A percentile compares a stretch with the other conserved stretches of the same genome.
These are phyloP conservation scores for Solanum aculeatissimum DNA, from an alignment of 305 asterid species.

Conservation along the genomic window DNA sequence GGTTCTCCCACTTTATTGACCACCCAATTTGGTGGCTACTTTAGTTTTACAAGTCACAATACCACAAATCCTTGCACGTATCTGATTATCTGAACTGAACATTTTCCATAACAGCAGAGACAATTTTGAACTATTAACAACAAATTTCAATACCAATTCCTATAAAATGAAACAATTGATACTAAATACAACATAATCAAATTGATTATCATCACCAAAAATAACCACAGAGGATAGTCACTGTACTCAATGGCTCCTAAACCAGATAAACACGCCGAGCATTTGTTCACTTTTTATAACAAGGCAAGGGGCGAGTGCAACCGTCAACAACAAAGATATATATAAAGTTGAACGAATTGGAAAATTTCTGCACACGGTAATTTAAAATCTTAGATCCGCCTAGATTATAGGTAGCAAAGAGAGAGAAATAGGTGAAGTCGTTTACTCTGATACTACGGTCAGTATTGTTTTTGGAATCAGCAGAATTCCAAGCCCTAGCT, in stretches of 20 bases:
- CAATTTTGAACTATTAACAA: background rate
- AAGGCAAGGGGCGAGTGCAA: background rate
- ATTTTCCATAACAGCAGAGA: background rate
- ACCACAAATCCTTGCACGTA: background rate
- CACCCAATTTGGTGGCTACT: background rate
- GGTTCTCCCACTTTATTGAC: background rate
- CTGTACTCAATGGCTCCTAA: background rate
- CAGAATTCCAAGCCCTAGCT: slow-evolving; percentile 61
- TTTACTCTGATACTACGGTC: slow-evolving; percentile 41
- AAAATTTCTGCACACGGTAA: background rate
- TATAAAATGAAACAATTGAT: background rate
- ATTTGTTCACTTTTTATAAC: background rate
- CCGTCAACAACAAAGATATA: background rate
- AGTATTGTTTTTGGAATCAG: slow-evolving; percentile 38
- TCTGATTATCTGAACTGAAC: background rate
- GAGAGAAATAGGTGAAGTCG: background rate
- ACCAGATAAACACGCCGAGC: background rate
- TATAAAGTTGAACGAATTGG: background rate
- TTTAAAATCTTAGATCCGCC: background rate
- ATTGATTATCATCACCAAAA: background rate
- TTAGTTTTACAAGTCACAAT: background rate
- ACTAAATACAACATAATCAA: background rate
- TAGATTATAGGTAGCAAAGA: background rate
- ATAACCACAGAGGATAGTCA: background rate
- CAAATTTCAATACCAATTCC: background rate